A percentile compares a stretch with the other conserved stretches of the same genome.
Evolutionary conservation across 1,284 basidiomycete genomes (phyloP).

Genomic region (Marasmius fiardii): DNA sequence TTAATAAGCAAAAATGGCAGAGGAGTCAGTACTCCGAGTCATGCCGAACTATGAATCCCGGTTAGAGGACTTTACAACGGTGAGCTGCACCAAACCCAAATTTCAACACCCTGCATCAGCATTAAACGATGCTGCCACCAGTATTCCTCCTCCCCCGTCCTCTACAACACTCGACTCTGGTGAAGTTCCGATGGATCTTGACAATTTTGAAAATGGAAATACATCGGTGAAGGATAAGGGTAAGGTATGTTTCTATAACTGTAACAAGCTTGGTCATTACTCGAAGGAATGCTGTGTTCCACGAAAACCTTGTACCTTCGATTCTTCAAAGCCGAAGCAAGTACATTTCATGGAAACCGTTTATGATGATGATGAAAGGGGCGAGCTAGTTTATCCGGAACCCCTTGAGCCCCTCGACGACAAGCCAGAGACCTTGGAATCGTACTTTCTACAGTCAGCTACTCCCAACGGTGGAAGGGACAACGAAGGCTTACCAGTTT

Average conservation of each 20-base stretch:
- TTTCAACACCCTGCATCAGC: no score
- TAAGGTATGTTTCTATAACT: background rate
- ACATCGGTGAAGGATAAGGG: background rate
- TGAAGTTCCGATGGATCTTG: constrained; percentile 4
- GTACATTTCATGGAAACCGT: background rate
- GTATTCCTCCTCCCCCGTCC: no score
- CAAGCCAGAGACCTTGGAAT: background rate
- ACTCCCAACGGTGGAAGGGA: background rate
- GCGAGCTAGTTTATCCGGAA: background rate
- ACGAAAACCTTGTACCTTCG: background rate
- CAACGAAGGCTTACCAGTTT: constrained; percentile 1
- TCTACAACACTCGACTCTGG: no score
- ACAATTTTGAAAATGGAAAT: background rate
- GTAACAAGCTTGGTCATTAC: constrained; percentile 1
- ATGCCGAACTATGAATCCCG: no score
- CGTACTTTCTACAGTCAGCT: background rate
- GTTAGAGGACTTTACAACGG: no score
- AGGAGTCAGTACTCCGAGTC: no score
- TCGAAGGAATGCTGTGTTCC: background rate
- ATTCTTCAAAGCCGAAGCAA: background rate
- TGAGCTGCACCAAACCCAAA: no score
- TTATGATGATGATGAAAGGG: background rate
- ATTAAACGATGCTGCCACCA: no score
- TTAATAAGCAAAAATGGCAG: no score
- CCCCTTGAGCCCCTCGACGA: background rate